These are phyloP conservation scores for Podaxis sp. DNA, from an alignment of 768 basidiomycete genomes.

Conservation along the genomic window DNA sequence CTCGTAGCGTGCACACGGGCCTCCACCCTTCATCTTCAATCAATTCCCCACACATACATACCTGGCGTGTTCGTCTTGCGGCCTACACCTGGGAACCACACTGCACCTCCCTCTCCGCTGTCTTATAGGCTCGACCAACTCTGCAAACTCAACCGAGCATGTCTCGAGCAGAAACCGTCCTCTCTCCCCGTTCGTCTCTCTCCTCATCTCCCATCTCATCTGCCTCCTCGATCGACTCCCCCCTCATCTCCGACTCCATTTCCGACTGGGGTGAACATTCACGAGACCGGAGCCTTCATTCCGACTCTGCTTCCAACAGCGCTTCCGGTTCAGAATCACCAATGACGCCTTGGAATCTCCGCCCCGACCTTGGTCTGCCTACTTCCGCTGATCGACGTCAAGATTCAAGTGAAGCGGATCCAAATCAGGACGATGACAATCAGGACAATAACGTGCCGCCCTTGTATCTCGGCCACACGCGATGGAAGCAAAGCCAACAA, in stretches of 20 bases:
- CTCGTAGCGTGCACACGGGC: background rate
- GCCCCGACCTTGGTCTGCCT: background rate
- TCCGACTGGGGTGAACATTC: constrained; percentile 1
- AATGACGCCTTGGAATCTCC: constrained; percentile 2
- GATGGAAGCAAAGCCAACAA: constrained; percentile 11
- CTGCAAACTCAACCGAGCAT: background rate
- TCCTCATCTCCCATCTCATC: constrained; percentile 6
- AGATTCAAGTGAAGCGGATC: background rate
- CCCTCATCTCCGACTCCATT: constrained; percentile 7
- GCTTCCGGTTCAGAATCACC: background rate
- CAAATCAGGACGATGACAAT: background rate
- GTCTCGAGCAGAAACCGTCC: constrained; percentile 7
- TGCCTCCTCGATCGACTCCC: constrained; percentile 4
- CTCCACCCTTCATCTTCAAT: background rate
- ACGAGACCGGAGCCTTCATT: background rate
- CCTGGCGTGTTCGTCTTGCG: background rate
- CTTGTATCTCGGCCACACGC: constrained; percentile 11
- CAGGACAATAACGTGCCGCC: background rate
- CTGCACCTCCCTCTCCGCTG: background rate
- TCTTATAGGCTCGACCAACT: background rate
- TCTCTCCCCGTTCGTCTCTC: constrained; percentile 4
- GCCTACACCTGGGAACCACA: constrained; percentile 1
- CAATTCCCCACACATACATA: background rate
- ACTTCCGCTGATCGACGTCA: background rate
- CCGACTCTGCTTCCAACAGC: background rate